Base-by-base conservation (phyloP, 129 eudicot species). In the Mikania micrantha region DNA sequence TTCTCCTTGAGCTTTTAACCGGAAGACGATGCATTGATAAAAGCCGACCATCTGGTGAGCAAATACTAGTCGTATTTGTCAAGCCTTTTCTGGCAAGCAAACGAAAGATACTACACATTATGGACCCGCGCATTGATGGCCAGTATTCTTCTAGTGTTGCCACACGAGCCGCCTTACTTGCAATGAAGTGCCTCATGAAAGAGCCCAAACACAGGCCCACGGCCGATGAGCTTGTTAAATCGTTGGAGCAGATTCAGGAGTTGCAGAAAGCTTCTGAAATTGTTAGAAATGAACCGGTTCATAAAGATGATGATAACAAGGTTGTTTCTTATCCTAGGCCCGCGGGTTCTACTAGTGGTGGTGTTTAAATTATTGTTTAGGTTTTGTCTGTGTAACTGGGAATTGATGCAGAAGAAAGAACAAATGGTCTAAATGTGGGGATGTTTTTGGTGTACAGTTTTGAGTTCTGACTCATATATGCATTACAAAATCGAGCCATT, bases 61-160 rank as follows among this genome's bases (percentile, higher is more conserved):
- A 57, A 56, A 58, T 40, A 56, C 40, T 70, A 40, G 67, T 70
- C 3, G 67, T 39, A 27, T 70, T 41, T 58, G 75, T 67, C 17
- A 41, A 70, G 31, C 45, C 67, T 0, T 57, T 39, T 4, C 12
- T 70, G 11, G 12, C 32, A 16, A 27, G 50, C 40, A 39, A 63
- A 29, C 63, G 54, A 0, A 63, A 49, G 25, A 52, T 62, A 10
- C 50, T 63, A 11, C 75, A 57, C n/a, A 42, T 92, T 8, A 88
- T 92, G 88, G 98, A 92, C 53, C 67, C 84, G 0, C 87, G 91
- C 2, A 78, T 92, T 9, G 73, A 85, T 67, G 96, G 95, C 28
- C 95, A 92, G 57, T 92, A 88, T 67, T 7, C 96, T 4, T 9
- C 82, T 19, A 49, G 50, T 9, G 86, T 62, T 6, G 96, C 93